Percentiles rank a stretch among this genome's conserved stretches.
phyloP scores from a whole-genome alignment of 176 grass and related monocot genomes.

The Hyparrhenia diplandra region DNA sequence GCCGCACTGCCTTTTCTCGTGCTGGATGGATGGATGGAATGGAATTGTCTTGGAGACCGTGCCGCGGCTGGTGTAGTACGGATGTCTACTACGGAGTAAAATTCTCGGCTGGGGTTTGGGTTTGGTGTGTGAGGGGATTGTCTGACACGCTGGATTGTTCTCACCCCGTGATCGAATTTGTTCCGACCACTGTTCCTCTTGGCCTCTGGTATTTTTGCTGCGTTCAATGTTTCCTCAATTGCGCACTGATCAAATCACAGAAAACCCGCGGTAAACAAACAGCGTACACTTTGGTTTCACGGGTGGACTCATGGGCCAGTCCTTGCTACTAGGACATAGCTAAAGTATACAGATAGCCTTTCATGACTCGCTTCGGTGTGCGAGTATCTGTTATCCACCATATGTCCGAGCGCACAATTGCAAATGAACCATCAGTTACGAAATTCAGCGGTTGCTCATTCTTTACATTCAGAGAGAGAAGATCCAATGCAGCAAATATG shows the following conservation, averaged over 20 bases:
- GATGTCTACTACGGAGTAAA: neutral
- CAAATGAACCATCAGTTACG: neutral
- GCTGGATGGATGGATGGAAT: no score
- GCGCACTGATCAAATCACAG: neutral
- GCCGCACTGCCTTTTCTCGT: neutral
- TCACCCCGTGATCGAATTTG: conserved; percentile 21
- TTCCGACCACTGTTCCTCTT: conserved; percentile 20
- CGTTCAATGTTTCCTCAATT: neutral
- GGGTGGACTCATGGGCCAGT: no score
- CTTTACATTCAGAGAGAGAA: neutral
- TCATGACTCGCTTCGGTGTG: neutral
- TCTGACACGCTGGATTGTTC: neutral
- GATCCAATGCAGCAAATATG: neutral
- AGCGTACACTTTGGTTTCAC: no score
- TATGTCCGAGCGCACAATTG: neutral
- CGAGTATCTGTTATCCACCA: neutral
- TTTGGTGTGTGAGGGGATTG: neutral
- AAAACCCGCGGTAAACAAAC: neutral
- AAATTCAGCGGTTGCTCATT: neutral
- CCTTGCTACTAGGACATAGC: no score
- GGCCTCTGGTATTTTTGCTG: neutral
- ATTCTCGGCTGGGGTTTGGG: neutral
- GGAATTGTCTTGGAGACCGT: neutral
- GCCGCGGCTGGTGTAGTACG: neutral
- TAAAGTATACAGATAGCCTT: neutral